Evolutionary conservation across 1,284 basidiomycete species (phyloP).

Genomic region (Ustilago sp.): DNA sequence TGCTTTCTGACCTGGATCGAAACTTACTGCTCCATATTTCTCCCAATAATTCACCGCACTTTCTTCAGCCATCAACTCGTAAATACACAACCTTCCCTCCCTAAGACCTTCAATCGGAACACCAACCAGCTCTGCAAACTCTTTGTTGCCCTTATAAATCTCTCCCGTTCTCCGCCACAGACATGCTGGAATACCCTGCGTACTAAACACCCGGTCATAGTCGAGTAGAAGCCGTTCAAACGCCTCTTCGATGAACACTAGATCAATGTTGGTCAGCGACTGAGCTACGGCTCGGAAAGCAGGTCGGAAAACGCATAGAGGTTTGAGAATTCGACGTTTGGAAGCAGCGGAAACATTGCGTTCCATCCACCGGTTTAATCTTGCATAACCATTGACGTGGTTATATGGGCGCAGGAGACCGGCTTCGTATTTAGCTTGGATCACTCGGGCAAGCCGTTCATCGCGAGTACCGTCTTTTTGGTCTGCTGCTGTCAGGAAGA

Average conservation of each 20-base stretch:
- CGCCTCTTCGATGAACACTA: slow-evolving; percentile 87
- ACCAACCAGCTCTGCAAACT: slow-evolving; percentile 88
- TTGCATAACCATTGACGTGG: slow-evolving; percentile 76
- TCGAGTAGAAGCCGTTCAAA: slow-evolving; percentile 94
- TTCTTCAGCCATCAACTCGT: slow-evolving; percentile 82
- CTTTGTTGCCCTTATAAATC: slow-evolving; percentile 97
- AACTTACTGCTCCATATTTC: slow-evolving; percentile 72
- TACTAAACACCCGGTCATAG: slow-evolving; percentile 88
- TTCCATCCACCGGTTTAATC: slow-evolving; percentile 83
- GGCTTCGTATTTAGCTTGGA: slow-evolving; percentile 96
- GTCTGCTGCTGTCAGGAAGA: slow-evolving; percentile 93
- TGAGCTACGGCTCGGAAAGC: slow-evolving; percentile 78
- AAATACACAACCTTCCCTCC: slow-evolving; percentile 92
- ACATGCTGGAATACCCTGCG: slow-evolving; percentile 88
- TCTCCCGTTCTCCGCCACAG: slow-evolving; percentile 97
- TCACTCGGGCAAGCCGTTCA: slow-evolving; percentile 89
- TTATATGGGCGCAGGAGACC: slow-evolving; percentile 94
- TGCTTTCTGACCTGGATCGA: slow-evolving; percentile 83
- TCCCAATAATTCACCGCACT: slow-evolving; percentile 98
- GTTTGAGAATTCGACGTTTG: slow-evolving; percentile 88
- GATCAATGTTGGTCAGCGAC: slow-evolving; percentile 89
- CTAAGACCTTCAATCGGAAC: slow-evolving; percentile 83
- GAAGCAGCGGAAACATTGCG: slow-evolving; percentile 75
- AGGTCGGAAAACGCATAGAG: slow-evolving; percentile 87
- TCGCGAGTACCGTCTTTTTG: slow-evolving; percentile 91